Percentiles rank a stretch among this genome's conserved stretches.
Conservation (phyloP, 352 stramenopile genomes). For the Pythium chondricola region DNA sequence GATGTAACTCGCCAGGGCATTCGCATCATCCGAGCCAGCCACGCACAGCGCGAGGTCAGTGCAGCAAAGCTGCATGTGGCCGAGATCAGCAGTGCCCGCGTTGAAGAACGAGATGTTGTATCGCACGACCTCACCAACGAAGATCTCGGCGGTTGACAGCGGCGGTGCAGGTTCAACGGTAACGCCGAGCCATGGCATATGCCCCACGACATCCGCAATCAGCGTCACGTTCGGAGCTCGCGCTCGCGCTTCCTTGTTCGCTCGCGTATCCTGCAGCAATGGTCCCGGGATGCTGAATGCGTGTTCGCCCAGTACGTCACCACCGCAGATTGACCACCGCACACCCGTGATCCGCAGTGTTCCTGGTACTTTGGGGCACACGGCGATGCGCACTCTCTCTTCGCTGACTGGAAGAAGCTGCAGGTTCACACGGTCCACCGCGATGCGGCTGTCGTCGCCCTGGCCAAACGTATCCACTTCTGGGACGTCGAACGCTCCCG, state of each 20-base stretch:
- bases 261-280: slow-evolving; percentile 74
- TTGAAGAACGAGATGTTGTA: slow-evolving; percentile 54
- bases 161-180: slow-evolving; percentile 32
- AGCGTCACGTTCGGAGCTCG: slow-evolving; percentile 72
- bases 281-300: slow-evolving; percentile 76
- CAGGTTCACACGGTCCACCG: slow-evolving; percentile 64
- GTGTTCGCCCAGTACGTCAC: slow-evolving; percentile 75
- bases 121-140: slow-evolving; percentile 57
- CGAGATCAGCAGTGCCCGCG: slow-evolving; percentile 39
- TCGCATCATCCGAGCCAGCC: slow-evolving; percentile 12
- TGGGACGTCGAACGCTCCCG: slow-evolving; percentile 39
- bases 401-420: slow-evolving; percentile 73
- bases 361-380: slow-evolving; percentile 53
- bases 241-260: slow-evolving; percentile 60
- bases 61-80: slow-evolving; percentile 56
- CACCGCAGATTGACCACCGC: slow-evolving; percentile 78
- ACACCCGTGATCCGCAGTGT: slow-evolving; percentile 62
- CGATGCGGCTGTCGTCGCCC: slow-evolving; percentile 26
- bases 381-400: slow-evolving; percentile 57
- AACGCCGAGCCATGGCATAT: slow-evolving; percentile 81
- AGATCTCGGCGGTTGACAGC: slow-evolving; percentile 23
- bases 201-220: slow-evolving; percentile 60
- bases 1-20: slow-evolving; percentile 42
- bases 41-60: slow-evolving; percentile 55
- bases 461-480: slow-evolving; percentile 16